Evolutionary conservation across 352 stramenopile species (phyloP).

Genomic region (Pythium vanterpoolii): DNA sequence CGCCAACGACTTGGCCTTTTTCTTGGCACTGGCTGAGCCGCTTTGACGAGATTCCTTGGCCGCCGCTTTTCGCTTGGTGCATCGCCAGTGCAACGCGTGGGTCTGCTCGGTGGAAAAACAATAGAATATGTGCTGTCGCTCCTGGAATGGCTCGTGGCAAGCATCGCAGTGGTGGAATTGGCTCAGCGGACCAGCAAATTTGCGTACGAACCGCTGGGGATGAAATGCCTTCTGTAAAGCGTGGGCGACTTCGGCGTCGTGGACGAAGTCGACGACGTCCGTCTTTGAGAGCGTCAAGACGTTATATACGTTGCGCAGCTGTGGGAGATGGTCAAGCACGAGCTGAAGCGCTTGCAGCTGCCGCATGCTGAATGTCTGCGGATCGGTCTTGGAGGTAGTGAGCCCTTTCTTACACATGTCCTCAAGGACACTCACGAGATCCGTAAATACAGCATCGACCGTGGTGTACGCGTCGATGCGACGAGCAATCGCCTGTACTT

Average conservation of each 20-base stretch:
- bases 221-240: conserved; percentile 56
- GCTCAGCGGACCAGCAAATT: conserved; percentile 54
- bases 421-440: conserved; percentile 42
- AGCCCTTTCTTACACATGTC: conserved; percentile 53
- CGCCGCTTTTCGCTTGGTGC: conserved; percentile 54
- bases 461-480: conserved; percentile 37
- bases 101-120: conserved; percentile 37
- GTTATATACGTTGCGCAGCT: conserved; percentile 59
- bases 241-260: conserved; percentile 46
- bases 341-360: conserved; percentile 68
- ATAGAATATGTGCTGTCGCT: conserved; percentile 78
- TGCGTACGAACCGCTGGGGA: conserved; percentile 45
- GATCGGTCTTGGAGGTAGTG: conserved; percentile 40
- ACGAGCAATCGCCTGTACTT: conserved; percentile 42
- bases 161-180: conserved; percentile 56
- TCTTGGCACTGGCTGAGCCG: conserved; percentile 33
- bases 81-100: conserved; percentile 78
- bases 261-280: conserved; percentile 29
- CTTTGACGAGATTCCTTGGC: conserved; percentile 15
- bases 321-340: conserved; percentile 60
- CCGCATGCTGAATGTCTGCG: conserved; percentile 51
- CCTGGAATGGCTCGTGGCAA: conserved; percentile 68
- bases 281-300: conserved; percentile 17
- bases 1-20: conserved; percentile 49
- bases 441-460: conserved; percentile 36